phyloP scores from a whole-genome alignment of 2,329 filamentous ascomycete species.

The Botryosphaeria dothidea region DNA sequence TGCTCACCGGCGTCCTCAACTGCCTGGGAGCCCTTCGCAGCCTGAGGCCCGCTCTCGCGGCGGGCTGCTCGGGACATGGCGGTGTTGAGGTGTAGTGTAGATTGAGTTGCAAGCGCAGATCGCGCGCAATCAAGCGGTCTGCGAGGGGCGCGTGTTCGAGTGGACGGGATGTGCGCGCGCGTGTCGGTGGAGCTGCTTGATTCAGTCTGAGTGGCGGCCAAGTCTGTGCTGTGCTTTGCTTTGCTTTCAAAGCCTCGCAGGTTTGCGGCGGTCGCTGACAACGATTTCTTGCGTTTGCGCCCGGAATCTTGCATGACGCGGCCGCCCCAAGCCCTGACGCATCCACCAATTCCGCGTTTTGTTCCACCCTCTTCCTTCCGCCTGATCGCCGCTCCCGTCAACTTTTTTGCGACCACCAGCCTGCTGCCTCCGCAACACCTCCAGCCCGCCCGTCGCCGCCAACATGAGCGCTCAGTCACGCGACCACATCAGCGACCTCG shows the following conservation, averaged over 20 bases:
- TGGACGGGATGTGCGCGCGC: constrained; percentile 5
- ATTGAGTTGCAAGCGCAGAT: constrained; percentile 4
- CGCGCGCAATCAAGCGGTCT: constrained; percentile 16
- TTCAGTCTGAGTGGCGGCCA: background rate
- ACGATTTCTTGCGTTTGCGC: background rate
- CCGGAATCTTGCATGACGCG: too few species aligned
- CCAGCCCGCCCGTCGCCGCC: background rate
- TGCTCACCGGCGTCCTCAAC: constrained; percentile 40
- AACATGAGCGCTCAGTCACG: constrained; percentile 23
- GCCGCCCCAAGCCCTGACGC: background rate
- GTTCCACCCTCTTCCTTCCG: constrained; percentile 12
- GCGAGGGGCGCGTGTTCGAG: background rate
- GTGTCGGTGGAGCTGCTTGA: constrained; percentile 16
- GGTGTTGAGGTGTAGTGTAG: constrained; percentile 20
- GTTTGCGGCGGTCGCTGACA: constrained; percentile 1
- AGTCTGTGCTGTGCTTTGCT: background rate
- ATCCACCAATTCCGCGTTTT: background rate
- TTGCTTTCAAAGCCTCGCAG: constrained; percentile 2
- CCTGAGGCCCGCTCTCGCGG: constrained; percentile 29
- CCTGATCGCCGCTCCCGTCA: background rate
- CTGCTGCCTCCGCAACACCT: background rate
- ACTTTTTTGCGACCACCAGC: constrained; percentile 9
- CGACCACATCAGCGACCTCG: constrained; percentile 66
- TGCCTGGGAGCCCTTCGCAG: constrained; percentile 27
- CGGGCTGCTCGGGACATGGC: constrained; percentile 36